Percentiles rank a stretch among this genome's conserved stretches.
Conservation (phyloP, 2,329 filamentous ascomycete genomes). For the Parafenestella ontariensis region DNA sequence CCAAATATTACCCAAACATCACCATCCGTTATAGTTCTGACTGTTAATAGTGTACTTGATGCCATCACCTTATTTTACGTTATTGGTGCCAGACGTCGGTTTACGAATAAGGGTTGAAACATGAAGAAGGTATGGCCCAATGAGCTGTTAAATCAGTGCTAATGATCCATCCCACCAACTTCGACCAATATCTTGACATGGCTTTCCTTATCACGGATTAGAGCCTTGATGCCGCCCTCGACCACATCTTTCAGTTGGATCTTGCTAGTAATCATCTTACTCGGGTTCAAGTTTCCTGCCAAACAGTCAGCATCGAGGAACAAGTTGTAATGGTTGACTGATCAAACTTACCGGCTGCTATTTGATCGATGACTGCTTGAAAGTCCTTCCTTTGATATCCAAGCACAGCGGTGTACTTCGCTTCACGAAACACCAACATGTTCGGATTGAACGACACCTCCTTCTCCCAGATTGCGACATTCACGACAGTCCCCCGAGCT, state of each 20-base stretch:
- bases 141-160: slow-evolving; percentile 20
- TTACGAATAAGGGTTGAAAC: too few species aligned
- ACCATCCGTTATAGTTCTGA: neutral
- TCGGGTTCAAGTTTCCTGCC: slow-evolving; percentile 59
- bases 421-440: slow-evolving; percentile 61
- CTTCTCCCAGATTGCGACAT: slow-evolving; percentile 71
- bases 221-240: slow-evolving; percentile 63
- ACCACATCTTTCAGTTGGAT: slow-evolving; percentile 64
- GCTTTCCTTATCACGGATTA: slow-evolving; percentile 66
- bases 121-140: neutral
- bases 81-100: too few species aligned
- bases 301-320: neutral
- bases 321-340: neutral
- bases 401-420: slow-evolving; percentile 58
- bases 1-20: neutral
- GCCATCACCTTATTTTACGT: neutral
- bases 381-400: slow-evolving; percentile 64
- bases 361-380: slow-evolving; percentile 62
- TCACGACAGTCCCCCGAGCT: slow-evolving; percentile 65
- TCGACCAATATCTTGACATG: slow-evolving; percentile 70
- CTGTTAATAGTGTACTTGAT: neutral
- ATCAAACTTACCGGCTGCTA: slow-evolving; percentile 43
- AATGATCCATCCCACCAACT: slow-evolving; percentile 28
- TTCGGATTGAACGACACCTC: slow-evolving; percentile 62
- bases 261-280: slow-evolving; percentile 67